These are phyloP conservation scores for Olyra latifolia DNA, from an alignment of 176 grass and related monocot species.

Conservation along the genomic window DNA sequence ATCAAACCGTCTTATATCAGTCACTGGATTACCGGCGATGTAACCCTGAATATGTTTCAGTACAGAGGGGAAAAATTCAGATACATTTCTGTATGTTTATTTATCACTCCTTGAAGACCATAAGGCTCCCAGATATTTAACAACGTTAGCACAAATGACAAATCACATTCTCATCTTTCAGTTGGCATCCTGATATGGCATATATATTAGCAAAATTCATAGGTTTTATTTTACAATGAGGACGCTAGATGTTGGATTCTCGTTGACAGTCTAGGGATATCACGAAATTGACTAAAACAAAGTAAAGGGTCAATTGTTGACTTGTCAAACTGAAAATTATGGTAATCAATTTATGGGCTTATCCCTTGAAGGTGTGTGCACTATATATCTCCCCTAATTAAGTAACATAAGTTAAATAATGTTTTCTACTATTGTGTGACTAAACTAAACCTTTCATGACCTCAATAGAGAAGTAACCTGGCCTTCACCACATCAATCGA, in stretches of 20 bases:
- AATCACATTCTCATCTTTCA: neutral
- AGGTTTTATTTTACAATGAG: neutral
- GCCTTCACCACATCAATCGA: neutral
- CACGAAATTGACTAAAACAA: neutral
- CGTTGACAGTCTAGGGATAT: neutral
- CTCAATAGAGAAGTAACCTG: neutral
- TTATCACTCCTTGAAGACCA: neutral
- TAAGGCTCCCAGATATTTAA: neutral
- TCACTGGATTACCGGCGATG: slow-evolving; percentile 45
- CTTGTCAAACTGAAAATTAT: neutral
- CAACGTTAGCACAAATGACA: neutral
- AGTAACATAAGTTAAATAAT: too few relatives aligned
- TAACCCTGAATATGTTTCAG: slow-evolving; percentile 30
- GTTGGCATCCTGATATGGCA: neutral
- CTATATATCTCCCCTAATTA: too few relatives aligned
- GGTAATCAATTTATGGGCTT: neutral
- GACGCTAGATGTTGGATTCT: neutral
- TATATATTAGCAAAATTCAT: neutral
- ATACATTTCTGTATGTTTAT: neutral
- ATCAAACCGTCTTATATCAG: slow-evolving; percentile 17
- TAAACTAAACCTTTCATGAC: neutral
- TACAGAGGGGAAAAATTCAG: neutral
- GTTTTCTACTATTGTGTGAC: neutral
- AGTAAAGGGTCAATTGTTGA: neutral
- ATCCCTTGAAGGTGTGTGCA: neutral